Evolutionary conservation across 2,329 filamentous ascomycete species (phyloP), one percentile per base, ranked within the genome.

Genomic region (Colletotrichum abscissum): DNA sequence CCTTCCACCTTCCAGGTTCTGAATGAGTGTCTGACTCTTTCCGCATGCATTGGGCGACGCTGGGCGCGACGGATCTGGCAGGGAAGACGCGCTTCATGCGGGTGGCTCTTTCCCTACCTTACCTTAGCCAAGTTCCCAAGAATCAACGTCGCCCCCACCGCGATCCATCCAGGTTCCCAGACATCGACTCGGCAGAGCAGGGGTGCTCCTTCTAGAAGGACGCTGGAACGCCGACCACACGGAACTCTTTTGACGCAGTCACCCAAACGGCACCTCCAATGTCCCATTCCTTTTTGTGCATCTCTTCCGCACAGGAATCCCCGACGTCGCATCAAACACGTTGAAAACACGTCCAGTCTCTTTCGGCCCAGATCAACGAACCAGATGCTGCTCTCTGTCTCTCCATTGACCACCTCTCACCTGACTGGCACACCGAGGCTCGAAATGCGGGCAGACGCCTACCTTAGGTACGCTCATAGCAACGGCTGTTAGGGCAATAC

Each of bases 201-300:
- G 67, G 71, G 59, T 66, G n/a, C n/a, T 57, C 71, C 67, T 73
- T 73, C 67, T 73, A 73, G 71, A 73, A 73, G 57, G 24, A 8
- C 35, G 49, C 55, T 70, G 67, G 66, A 73, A 71, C 35, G 38
- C 60, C 59, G 16, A n/a, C 66, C 70, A 65, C 58, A 73, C 66
- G 66, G 70, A 69, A 65, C 59, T 22, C 59, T 26, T 35, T 59
- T 70, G 70, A 65, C 66, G 70, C 60, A 73, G 60, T 59, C 8
- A 49, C 38, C 38, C 38, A 42, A 7, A 42, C 38, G 38, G 38
- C 38, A 42, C 38, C 38, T 42, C 16, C 26, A 22, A 38, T n/a
- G 28, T 26, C 59, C 16, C 38, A 28, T 22, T 16, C 24, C n/a
- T 64, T 49, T 12, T 57, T n/a, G 55, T 63, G 6, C 22, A 22